Conservation (phyloP, 2,329 filamentous ascomycete species). For the Pleomassaria siparia region DNA sequence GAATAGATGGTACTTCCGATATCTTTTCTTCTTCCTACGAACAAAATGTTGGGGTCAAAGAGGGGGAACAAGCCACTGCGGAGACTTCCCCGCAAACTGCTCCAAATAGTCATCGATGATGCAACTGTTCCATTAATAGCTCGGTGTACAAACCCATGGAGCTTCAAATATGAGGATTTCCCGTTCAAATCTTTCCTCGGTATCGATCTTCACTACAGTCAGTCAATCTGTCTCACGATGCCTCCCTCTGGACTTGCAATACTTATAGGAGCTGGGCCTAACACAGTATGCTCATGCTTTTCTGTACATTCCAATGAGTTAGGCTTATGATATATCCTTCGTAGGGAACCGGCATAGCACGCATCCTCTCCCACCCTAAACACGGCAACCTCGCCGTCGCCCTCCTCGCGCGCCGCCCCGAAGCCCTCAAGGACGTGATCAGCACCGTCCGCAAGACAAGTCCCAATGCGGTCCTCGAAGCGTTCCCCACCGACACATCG, state of each 20-base stretch:
- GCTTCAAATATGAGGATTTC: background rate
- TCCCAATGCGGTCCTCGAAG: constrained; percentile 51
- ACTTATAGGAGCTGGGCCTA: constrained; percentile 37
- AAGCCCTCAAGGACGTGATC: constrained; percentile 48
- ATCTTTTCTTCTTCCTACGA: too few species aligned
- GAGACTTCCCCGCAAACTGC: background rate
- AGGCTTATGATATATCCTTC: too few species aligned
- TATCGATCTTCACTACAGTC: background rate
- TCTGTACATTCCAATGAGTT: too few species aligned
- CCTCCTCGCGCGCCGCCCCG: constrained; percentile 53
- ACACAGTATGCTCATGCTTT: constrained; percentile 23
- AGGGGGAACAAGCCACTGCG: too few species aligned
- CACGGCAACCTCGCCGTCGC: constrained; percentile 60
- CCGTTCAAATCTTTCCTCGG: background rate
- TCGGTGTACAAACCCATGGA: background rate
- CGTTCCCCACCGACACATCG: constrained; percentile 55
- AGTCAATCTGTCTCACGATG: constrained; percentile 14
- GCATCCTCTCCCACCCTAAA: constrained; percentile 53
- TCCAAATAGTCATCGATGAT: background rate
- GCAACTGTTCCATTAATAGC: background rate
- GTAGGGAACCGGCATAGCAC: constrained; percentile 57
- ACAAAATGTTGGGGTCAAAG: too few species aligned
- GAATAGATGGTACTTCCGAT: too few species aligned
- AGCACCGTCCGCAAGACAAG: constrained; percentile 46
- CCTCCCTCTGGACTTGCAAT: constrained; percentile 35